Evolutionary conservation across 208 protist species (phyloP).

Genomic region (Zelonia costaricensis): DNA sequence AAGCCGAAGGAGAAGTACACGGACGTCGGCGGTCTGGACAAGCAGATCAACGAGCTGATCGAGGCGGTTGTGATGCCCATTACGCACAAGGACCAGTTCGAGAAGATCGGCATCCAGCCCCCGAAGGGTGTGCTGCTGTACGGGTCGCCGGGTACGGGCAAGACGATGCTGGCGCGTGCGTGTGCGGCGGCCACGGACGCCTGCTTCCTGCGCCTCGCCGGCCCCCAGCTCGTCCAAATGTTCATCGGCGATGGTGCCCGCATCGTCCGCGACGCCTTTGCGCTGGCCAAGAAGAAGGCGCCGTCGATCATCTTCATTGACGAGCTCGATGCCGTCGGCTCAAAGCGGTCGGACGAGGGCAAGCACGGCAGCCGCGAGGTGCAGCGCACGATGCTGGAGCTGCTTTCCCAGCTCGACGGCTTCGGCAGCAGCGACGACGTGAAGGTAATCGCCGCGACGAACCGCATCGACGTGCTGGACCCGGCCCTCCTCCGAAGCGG

Average conservation of each 20-base stretch:
- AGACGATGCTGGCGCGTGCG: slow-evolving; percentile 98
- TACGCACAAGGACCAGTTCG: slow-evolving; percentile 98
- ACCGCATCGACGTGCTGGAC: slow-evolving; percentile 99
- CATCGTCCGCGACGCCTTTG: slow-evolving; percentile 99
- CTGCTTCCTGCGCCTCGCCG: slow-evolving; percentile 99
- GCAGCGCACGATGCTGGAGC: slow-evolving; percentile 99
- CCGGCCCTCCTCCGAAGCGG: slow-evolving; percentile 99
- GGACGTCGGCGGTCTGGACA: slow-evolving; percentile 99
- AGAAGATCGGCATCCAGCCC: slow-evolving; percentile 99
- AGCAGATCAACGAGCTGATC: slow-evolving; percentile 99
- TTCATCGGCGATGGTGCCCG: slow-evolving; percentile 98
- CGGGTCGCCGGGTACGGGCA: slow-evolving; percentile 98
- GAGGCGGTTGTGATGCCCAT: slow-evolving; percentile 99
- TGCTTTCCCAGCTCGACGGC: slow-evolving; percentile 99
- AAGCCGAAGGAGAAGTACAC: slow-evolving; percentile 99
- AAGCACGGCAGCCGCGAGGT: slow-evolving; percentile 98
- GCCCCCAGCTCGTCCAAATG: slow-evolving; percentile 99
- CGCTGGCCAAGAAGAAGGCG: slow-evolving; percentile 99
- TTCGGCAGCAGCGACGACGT: slow-evolving; percentile 97
- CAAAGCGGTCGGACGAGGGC: slow-evolving; percentile 98
- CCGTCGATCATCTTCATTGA: slow-evolving; percentile 99
- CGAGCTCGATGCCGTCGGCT: slow-evolving; percentile 99
- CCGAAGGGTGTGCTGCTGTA: slow-evolving; percentile 98
- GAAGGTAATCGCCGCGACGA: slow-evolving; percentile 99
- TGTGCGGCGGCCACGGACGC: slow-evolving; percentile 99